Evolutionary conservation across 768 basidiomycete genomes (phyloP), one percentile per base, ranked within the genome.

Genomic region (Russula emetica): DNA sequence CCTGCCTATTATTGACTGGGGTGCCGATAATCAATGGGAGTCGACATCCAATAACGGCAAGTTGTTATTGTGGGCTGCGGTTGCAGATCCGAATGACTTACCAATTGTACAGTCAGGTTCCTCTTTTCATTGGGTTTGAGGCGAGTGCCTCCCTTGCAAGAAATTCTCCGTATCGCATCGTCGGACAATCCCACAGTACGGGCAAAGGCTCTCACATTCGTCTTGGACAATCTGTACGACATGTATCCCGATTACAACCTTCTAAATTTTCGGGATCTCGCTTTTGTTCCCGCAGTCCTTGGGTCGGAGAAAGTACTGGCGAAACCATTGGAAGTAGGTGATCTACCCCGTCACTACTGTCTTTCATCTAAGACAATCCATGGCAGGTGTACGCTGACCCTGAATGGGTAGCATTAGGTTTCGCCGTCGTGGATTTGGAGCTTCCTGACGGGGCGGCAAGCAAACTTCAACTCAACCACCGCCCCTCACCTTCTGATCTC

Each of bases 1-100:
- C 8, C 75, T 98, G 24, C 93, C 95, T 3, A 72, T 97, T 2
- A 79, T 98, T 49, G 92, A 94, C 68, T 99, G 96, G 96, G 88
- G 89, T 1, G 78, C 77, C 28, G 78, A 85, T 63, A 76, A 76
- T 1, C 94, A 88, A 72, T 99, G 96, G 96, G 81, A 83, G 62
- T 74, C 79, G 5, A 82, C 80, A 11, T 93, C 93, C 0, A 92
- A 94, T 32, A 94, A 97, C 86, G 93, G 94, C 90, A 44, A 36
- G 76, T 65, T 38, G 7, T 34, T 20, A 1, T 38, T 16, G 7
- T 34, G 38, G 30, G 9, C 7, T 5, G 22, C 14, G 4, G 3
- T 34, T 3, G 61, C 24, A 5, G 45, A 54, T 6, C 20, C 36
- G 7, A 57, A 52, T 40, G 16, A 30, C 47, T 62, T 55, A 56